A percentile compares a stretch with the other conserved stretches of the same genome.
These are phyloP conservation scores for Elsinoe batatas DNA, from an alignment of 2,329 filamentous ascomycete species.

Conservation along the genomic window DNA sequence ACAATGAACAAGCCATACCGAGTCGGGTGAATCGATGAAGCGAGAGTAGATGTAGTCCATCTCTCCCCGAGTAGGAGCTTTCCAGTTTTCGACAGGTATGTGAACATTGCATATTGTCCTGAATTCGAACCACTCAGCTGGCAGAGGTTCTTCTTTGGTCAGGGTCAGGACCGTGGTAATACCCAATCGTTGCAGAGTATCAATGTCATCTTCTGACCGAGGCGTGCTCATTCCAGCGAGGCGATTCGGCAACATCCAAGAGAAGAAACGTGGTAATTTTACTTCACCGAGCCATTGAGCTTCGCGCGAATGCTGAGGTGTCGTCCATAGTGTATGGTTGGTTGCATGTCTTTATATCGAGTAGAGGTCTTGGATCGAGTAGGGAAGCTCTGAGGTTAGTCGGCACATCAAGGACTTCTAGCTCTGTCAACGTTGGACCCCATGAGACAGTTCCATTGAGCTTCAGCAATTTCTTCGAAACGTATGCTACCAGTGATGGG, in stretches of 20 bases:
- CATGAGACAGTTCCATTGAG: neutral
- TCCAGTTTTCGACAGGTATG: constrained; percentile 13
- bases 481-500: neutral
- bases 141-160: constrained; percentile 14
- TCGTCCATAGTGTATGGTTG: neutral
- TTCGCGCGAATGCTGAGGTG: neutral
- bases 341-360: neutral
- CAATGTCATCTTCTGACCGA: constrained; percentile 5
- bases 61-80: constrained; percentile 11
- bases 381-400: neutral
- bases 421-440: neutral
- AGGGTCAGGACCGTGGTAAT: constrained; percentile 13
- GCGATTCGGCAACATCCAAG: constrained; percentile 13
- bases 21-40: constrained; percentile 7
- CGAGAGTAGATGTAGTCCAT: constrained; percentile 10
- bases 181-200: neutral
- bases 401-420: neutral
- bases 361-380: neutral
- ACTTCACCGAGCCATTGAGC: neutral
- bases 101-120: constrained; percentile 11
- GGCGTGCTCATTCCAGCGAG: constrained; percentile 15
- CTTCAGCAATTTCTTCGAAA: neutral
- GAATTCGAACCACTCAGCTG: constrained; percentile 11
- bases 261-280: constrained; percentile 15
- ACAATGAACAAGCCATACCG: constrained; percentile 13